Conservation (phyloP, 2,329 filamentous ascomycete genomes). For the Sporothrix mexicana region DNA sequence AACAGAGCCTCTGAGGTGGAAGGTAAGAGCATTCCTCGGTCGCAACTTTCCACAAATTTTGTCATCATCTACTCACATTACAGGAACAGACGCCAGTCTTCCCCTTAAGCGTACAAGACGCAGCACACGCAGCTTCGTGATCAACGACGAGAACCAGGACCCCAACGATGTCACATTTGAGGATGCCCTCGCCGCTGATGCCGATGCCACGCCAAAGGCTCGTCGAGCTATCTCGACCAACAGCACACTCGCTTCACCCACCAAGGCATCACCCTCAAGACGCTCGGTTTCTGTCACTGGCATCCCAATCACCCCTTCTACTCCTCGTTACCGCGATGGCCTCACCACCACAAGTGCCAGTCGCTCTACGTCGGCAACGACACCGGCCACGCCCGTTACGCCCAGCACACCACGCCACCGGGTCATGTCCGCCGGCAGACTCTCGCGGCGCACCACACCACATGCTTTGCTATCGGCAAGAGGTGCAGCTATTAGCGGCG, state of each 20-base stretch:
- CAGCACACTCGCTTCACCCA: constrained; percentile 20
- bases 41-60: background rate
- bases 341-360: constrained; percentile 47
- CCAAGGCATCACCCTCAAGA: constrained; percentile 26
- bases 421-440: constrained; percentile 75
- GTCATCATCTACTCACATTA: constrained; percentile 23
- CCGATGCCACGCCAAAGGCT: constrained; percentile 24
- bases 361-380: constrained; percentile 18
- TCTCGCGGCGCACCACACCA: constrained; percentile 79
- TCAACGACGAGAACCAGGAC: constrained; percentile 73
- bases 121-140: constrained; percentile 49
- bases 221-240: constrained; percentile 27
- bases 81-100: constrained; percentile 40
- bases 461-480: constrained; percentile 46
- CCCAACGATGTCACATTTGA: constrained; percentile 52
- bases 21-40: constrained; percentile 28
- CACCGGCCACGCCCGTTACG: constrained; percentile 50
- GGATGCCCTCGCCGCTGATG: constrained; percentile 44
- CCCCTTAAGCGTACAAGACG: constrained; percentile 57
- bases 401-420: constrained; percentile 84
- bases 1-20: constrained; percentile 22
- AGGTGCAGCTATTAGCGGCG: background rate
- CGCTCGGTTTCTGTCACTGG: background rate
- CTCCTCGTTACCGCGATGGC: constrained; percentile 79
- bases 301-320: constrained; percentile 70